Conservation (phyloP, 768 basidiomycete genomes). For the Boletus fagicola region DNA sequence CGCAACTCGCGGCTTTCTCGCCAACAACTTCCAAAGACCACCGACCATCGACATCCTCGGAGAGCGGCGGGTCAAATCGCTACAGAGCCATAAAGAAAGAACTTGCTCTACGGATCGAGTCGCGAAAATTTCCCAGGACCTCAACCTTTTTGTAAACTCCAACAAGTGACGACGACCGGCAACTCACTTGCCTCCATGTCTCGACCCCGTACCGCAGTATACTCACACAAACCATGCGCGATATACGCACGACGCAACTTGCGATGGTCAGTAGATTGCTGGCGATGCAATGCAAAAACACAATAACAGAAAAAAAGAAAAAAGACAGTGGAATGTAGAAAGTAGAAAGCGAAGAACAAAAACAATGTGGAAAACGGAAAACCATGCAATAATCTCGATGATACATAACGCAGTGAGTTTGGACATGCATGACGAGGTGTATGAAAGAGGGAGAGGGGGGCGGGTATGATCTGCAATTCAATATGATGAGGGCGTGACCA, state of each 20-base stretch:
- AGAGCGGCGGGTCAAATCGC: too few relatives aligned
- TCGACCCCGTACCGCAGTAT: not conserved
- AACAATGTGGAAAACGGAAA: not conserved
- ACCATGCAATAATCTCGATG: conserved; percentile 27
- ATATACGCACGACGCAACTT: not conserved
- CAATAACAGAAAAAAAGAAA: not conserved
- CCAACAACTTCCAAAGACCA: too few relatives aligned
- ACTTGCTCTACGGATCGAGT: too few relatives aligned
- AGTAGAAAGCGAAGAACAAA: not conserved
- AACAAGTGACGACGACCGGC: too few relatives aligned
- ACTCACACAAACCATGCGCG: not conserved
- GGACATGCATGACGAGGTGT: conserved; percentile 12
- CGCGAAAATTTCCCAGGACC: too few relatives aligned
- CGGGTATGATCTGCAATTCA: conserved; percentile 24
- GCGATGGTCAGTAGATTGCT: conserved; percentile 20
- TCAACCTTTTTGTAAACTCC: too few relatives aligned
- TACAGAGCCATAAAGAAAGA: too few relatives aligned
- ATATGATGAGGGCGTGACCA: conserved; percentile 7
- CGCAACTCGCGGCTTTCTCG: too few relatives aligned
- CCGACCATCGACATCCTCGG: too few relatives aligned
- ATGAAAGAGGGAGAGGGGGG: not conserved
- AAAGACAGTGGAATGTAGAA: too few relatives aligned
- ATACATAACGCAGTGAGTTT: conserved; percentile 33
- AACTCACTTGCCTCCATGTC: too few relatives aligned
- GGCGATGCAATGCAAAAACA: conserved; percentile 8